Evolutionary conservation across 345 rosid genomes (phyloP), one percentile per base, ranked within the genome.

Genomic region (Laguncularia racemosa): DNA sequence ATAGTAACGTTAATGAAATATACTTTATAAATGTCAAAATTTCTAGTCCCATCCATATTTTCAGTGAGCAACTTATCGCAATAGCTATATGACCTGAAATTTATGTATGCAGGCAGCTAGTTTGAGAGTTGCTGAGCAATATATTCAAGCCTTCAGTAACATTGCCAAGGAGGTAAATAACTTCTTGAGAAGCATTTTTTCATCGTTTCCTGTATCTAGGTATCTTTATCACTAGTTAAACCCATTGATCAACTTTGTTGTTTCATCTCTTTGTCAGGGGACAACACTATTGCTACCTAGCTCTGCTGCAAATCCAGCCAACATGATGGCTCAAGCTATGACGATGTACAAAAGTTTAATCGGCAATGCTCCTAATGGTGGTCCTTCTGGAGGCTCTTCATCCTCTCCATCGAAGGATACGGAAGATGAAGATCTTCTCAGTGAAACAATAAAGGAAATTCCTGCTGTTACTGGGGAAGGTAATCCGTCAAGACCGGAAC

Each of bases 201-300:
- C 19, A 16, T 14, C 1, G 9, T 56, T 15, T 10, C 13, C 16
- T 16, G 14, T 44, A 38, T 19, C 9, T 38, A 7, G 18, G 15
- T 45, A 13, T 56, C 15, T 4, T 46, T 28, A 53, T 50, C 14
- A 15, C 20, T 55, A 33, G 8, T 51, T 62, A 52, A 33, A 33
- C 40, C 6, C 9, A 33, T 33, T 33, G 40, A 33, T 33, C 40
- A 33, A 33, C 40, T 33, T 33, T 1, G 9, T 33, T 33, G 40
- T 33, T 33, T 1, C 40, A 33, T 7, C 40, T 4, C 40, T 33
- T 33, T 48, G 15, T 23, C 59, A 90, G 99, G 81, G 95, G 51
- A 95, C 95, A 61, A 95, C 99, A 44, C 65, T 95, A 81, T 65
- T 90, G 77, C 95, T 95, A 77, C 99, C 97, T 1, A 80, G 85